A percentile compares a stretch with the other conserved stretches of the same genome.
Conservation (phyloP, 805 yeast genomes). For the Aciculoconidium aculeatum region DNA sequence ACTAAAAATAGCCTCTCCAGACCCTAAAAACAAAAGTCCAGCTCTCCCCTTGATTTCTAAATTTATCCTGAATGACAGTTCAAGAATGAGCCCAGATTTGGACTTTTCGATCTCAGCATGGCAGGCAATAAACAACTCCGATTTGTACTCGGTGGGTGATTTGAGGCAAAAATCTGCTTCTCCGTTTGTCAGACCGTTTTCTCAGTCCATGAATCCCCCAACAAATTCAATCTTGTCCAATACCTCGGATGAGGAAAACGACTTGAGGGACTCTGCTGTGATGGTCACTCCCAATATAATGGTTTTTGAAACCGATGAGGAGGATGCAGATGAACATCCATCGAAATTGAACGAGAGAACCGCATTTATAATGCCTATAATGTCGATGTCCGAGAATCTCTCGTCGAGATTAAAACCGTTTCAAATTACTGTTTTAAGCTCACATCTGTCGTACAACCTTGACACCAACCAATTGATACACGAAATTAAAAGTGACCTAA, state of each 20-base stretch:
- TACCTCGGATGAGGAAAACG: slow-evolving; percentile 20
- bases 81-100: slow-evolving; percentile 8
- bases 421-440: slow-evolving; percentile 20
- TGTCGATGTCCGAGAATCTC: slow-evolving; percentile 19
- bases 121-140: slow-evolving; percentile 23
- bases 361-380: slow-evolving; percentile 35
- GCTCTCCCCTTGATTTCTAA: background rate
- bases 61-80: slow-evolving; percentile 1
- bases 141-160: slow-evolving; percentile 1
- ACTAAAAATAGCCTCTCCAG: background rate
- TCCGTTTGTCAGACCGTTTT: background rate
- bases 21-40: background rate
- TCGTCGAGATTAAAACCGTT: slow-evolving; percentile 8
- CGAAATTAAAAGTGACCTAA: slow-evolving; percentile 11
- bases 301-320: slow-evolving; percentile 40
- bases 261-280: slow-evolving; percentile 1
- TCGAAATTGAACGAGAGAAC: slow-evolving; percentile 3
- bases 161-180: background rate
- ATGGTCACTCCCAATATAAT: slow-evolving; percentile 17
- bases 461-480: slow-evolving; percentile 18
- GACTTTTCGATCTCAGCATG: slow-evolving; percentile 17
- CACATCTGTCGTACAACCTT: slow-evolving; percentile 10
- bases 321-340: slow-evolving; percentile 19
- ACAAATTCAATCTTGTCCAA: slow-evolving; percentile 21
- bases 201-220: slow-evolving; percentile 1